These are phyloP conservation scores for Akanthomyces lecanii DNA, from an alignment of 2,329 filamentous ascomycete species.

Conservation along the genomic window DNA sequence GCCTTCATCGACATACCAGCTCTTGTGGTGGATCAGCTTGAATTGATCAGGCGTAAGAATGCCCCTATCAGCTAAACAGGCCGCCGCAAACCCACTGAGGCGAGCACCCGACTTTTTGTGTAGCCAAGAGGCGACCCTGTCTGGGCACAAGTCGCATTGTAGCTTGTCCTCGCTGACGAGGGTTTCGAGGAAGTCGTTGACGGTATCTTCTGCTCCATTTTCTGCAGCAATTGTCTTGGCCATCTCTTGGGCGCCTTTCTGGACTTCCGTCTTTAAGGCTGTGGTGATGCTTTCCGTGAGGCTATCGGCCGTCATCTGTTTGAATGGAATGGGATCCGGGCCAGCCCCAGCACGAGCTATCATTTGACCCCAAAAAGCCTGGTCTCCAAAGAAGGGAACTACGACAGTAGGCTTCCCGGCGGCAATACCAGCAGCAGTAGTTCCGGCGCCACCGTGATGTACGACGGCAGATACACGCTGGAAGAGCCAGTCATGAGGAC, in stretches of 20 bases:
- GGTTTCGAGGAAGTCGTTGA: slow-evolving; percentile 50
- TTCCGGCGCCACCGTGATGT: slow-evolving; percentile 63
- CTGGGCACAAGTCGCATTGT: slow-evolving; percentile 55
- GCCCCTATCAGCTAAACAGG: slow-evolving; percentile 51
- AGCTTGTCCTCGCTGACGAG: slow-evolving; percentile 48
- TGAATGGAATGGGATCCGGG: slow-evolving; percentile 54
- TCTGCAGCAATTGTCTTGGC: slow-evolving; percentile 51
- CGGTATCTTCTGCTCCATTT: slow-evolving; percentile 49
- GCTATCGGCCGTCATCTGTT: slow-evolving; percentile 52
- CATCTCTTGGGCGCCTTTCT: slow-evolving; percentile 36
- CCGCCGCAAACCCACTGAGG: slow-evolving; percentile 58
- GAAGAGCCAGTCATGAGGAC: slow-evolving; percentile 64
- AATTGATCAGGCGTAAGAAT: slow-evolving; percentile 53
- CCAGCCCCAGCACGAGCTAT: slow-evolving; percentile 58
- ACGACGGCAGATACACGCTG: slow-evolving; percentile 54
- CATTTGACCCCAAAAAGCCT: slow-evolving; percentile 64
- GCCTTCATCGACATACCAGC: slow-evolving; percentile 63
- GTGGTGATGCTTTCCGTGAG: slow-evolving; percentile 50
- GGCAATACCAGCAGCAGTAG: slow-evolving; percentile 59
- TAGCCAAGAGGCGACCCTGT: slow-evolving; percentile 57
- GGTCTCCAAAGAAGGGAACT: slow-evolving; percentile 63
- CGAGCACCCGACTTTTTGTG: slow-evolving; percentile 54
- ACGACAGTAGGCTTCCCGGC: slow-evolving; percentile 59
- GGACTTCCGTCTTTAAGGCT: slow-evolving; percentile 46
- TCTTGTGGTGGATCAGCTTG: slow-evolving; percentile 42